phyloP scores from a whole-genome alignment of 768 basidiomycete genomes.

The Termitomyces sp. region DNA sequence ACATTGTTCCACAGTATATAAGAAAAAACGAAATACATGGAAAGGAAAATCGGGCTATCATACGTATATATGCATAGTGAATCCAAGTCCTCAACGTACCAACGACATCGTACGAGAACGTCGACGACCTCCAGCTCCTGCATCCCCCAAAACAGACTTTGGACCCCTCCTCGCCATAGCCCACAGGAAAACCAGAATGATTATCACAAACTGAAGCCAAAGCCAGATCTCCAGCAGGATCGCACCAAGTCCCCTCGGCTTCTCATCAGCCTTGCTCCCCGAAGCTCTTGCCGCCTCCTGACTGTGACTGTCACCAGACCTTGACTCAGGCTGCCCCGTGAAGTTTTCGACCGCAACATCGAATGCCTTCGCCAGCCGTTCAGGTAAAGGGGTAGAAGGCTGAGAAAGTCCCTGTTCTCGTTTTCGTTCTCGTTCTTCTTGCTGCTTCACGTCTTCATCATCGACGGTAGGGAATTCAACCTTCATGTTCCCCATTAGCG shows the following conservation, averaged over 20 bases:
- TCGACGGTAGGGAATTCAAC: constrained; percentile 1
- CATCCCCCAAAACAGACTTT: constrained; percentile 55
- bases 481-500: constrained; percentile 11
- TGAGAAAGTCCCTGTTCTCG: constrained; percentile 6
- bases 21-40: not conserved
- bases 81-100: constrained; percentile 1
- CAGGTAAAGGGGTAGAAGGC: constrained; percentile 26
- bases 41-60: not conserved
- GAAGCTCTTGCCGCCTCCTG: constrained; percentile 5
- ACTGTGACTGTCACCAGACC: not conserved
- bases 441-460: not conserved
- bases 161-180: constrained; percentile 78
- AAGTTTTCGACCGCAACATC: constrained; percentile 42
- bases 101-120: constrained; percentile 15
- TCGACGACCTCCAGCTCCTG: constrained; percentile 17
- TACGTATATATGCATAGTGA: not conserved
- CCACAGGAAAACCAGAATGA: constrained; percentile 74
- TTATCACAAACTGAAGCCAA: constrained; percentile 76
- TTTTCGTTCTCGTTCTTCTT: not conserved
- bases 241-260: constrained; percentile 22
- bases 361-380: constrained; percentile 36
- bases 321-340: constrained; percentile 5
- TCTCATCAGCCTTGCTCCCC: constrained; percentile 13
- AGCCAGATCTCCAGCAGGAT: constrained; percentile 75
- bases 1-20: not conserved